Conservation (phyloP, 1,139 yeast genomes). For the Suhomyces maxii region DNA sequence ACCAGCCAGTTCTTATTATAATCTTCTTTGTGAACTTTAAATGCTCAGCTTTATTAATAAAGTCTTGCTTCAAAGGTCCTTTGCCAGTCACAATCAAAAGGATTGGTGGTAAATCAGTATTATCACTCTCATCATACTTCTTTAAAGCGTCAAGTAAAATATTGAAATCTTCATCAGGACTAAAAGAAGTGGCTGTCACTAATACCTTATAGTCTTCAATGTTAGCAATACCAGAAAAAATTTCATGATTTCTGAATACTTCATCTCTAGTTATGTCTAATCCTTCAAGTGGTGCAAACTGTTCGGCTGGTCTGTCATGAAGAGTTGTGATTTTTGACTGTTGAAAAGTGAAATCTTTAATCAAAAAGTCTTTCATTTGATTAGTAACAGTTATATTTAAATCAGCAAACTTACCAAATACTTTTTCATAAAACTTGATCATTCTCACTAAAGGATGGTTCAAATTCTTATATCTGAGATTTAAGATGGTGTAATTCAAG, state of each 20-base stretch:
- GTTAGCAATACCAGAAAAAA: conserved; percentile 38
- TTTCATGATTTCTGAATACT: conserved; percentile 36
- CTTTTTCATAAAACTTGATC: conserved; percentile 57
- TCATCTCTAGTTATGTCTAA: conserved; percentile 23
- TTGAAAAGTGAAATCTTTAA: conserved; percentile 51
- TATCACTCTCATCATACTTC: conserved; percentile 32
- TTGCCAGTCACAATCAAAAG: conserved; percentile 85
- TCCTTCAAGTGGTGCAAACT: conserved; percentile 52
- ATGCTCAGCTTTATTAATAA: conserved; percentile 45
- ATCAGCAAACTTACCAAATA: conserved; percentile 56
- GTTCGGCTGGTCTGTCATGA: conserved; percentile 75
- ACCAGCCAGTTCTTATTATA: conserved; percentile 69
- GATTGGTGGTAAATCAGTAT: conserved; percentile 44
- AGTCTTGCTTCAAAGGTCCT: conserved; percentile 72
- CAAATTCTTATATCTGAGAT: conserved; percentile 55
- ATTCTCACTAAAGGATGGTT: conserved; percentile 63
- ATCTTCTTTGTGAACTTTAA: conserved; percentile 47
- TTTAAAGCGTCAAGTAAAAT: conserved; percentile 69
- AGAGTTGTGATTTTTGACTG: conserved; percentile 42
- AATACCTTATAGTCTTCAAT: conserved; percentile 55
- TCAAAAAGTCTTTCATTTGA: conserved; percentile 64
- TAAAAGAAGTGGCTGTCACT: conserved; percentile 88
- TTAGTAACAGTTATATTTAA: conserved; percentile 80
- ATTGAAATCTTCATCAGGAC: conserved; percentile 89
- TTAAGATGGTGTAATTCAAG: conserved; percentile 80